phyloP scores from a whole-genome alignment of 306 rosid genomes.

The Lupinus albus region DNA sequence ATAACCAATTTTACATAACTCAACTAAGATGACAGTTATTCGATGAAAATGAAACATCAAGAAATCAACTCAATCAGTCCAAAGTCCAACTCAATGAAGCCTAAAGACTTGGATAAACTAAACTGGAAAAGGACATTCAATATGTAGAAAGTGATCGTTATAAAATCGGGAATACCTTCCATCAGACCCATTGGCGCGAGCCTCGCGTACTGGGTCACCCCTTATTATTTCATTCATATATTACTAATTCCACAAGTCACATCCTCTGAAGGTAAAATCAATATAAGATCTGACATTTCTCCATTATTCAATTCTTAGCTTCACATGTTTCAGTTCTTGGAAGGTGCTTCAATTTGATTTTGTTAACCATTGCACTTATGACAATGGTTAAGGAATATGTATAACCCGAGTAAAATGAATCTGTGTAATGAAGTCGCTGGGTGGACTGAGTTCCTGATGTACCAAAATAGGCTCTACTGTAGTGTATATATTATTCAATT shows the following conservation, averaged over 20 bases:
- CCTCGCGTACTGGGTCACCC: no score
- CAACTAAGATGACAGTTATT: not conserved
- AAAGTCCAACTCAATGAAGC: not conserved
- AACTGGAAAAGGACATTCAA: not conserved
- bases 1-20: not conserved
- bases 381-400: no score
- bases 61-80: not conserved
- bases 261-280: not conserved
- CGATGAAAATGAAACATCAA: not conserved
- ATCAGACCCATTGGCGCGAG: no score
- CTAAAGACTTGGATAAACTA: not conserved
- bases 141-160: not conserved
- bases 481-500: not conserved
- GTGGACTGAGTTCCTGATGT: no score
- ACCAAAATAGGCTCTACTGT: slow-evolving; percentile 4
- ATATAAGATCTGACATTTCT: slow-evolving; percentile 7
- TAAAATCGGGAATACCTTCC: not conserved
- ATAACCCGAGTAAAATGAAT: no score
- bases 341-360: slow-evolving; percentile 10
- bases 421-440: no score
- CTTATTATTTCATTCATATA: not conserved
- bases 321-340: slow-evolving; percentile 10
- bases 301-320: slow-evolving; percentile 12
- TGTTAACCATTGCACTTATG: not conserved
- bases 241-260: not conserved